These are phyloP conservation scores for Lachancea dasiensis DNA, from an alignment of 805 yeast species.

Conservation along the genomic window DNA sequence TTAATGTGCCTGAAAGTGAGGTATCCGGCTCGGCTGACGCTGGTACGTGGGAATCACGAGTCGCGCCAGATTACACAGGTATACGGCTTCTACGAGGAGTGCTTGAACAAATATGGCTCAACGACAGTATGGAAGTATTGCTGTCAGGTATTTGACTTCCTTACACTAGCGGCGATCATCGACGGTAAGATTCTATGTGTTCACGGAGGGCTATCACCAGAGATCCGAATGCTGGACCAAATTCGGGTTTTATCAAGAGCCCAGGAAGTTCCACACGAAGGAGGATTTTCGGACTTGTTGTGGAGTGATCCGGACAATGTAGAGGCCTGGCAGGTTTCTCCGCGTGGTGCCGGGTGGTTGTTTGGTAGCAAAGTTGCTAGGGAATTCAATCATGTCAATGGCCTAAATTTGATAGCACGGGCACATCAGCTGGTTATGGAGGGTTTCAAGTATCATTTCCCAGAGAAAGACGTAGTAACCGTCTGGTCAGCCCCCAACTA, in stretches of 20 bases:
- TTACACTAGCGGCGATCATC: constrained; percentile 90
- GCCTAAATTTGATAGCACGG: constrained; percentile 80
- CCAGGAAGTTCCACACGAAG: constrained; percentile 98
- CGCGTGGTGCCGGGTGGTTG: constrained; percentile 98
- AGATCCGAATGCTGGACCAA: constrained; percentile 94
- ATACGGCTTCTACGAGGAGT: constrained; percentile 95
- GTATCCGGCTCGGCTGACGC: constrained; percentile 76
- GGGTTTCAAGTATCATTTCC: constrained; percentile 94
- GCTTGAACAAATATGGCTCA: constrained; percentile 86
- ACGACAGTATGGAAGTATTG: constrained; percentile 95
- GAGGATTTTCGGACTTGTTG: constrained; percentile 94
- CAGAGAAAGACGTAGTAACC: constrained; percentile 93
- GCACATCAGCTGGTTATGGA: constrained; percentile 99
- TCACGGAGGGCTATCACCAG: constrained; percentile 97
- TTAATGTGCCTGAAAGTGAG: constrained; percentile 90
- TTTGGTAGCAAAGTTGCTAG: constrained; percentile 92
- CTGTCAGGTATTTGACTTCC: constrained; percentile 91
- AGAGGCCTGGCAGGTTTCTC: constrained; percentile 96
- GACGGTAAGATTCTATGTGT: constrained; percentile 94
- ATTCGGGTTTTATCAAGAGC: constrained; percentile 91
- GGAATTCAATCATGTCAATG: constrained; percentile 93
- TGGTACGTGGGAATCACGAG: constrained; percentile 97
- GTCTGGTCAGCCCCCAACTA: constrained; percentile 98
- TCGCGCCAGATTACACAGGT: constrained; percentile 97
- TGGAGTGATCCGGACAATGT: constrained; percentile 99